Evolutionary conservation across 768 basidiomycete genomes (phyloP).

Genomic region (Crucibulum laeve): DNA sequence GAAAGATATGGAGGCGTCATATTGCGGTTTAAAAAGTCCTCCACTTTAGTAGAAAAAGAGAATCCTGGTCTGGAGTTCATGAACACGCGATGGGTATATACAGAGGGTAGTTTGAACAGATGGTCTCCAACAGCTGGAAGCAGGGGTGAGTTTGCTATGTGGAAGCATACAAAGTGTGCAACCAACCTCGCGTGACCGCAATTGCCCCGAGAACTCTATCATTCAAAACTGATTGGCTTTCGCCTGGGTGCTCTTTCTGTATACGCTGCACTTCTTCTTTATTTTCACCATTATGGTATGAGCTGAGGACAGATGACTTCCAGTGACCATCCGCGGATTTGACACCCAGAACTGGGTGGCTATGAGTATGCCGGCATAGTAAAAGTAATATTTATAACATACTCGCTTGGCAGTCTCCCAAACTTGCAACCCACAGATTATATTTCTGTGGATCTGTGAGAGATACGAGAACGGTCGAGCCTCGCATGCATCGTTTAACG

Average conservation of each 20-base stretch:
- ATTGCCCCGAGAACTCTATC: slow-evolving; percentile 50
- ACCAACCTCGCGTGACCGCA: slow-evolving; percentile 47
- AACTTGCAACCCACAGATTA: slow-evolving; percentile 52
- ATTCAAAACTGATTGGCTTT: slow-evolving; percentile 34
- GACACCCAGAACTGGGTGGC: slow-evolving; percentile 34
- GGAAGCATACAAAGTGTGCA: not conserved
- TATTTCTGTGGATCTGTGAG: slow-evolving; percentile 35
- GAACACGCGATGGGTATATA: slow-evolving; percentile 45
- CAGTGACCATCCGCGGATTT: slow-evolving; percentile 28
- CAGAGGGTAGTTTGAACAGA: slow-evolving; percentile 45
- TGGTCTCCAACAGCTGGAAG: slow-evolving; percentile 49
- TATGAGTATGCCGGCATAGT: not conserved
- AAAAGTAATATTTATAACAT: slow-evolving; percentile 8
- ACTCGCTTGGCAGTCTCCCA: slow-evolving; percentile 57
- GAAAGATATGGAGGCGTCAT: slow-evolving; percentile 52
- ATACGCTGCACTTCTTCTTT: slow-evolving; percentile 34
- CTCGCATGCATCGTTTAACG: slow-evolving; percentile 44
- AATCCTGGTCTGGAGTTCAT: slow-evolving; percentile 34
- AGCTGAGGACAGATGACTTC: slow-evolving; percentile 35
- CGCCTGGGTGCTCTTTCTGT: slow-evolving; percentile 41
- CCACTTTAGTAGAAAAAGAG: slow-evolving; percentile 25
- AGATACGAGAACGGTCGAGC: slow-evolving; percentile 45
- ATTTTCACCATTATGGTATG: slow-evolving; percentile 48
- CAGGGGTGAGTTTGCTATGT: not conserved
- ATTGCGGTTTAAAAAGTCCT: slow-evolving; percentile 40